Evolutionary conservation across 2,329 filamentous ascomycete genomes (phyloP).

Genomic region (Verruconis gallopava): DNA sequence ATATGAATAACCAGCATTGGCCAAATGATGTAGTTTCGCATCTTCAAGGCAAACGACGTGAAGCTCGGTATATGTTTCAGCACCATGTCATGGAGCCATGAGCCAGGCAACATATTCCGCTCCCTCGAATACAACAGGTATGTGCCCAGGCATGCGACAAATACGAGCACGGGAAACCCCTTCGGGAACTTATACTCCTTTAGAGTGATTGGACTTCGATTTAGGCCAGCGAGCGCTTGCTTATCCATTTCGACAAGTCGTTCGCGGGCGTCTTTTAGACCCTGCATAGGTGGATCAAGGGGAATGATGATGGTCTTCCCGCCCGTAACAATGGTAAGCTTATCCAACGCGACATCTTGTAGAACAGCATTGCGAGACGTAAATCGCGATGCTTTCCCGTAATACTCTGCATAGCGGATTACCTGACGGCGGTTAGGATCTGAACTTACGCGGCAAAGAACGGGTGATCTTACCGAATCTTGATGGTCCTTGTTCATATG

Average conservation of each 20-base stretch:
- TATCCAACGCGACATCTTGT: slow-evolving; percentile 49
- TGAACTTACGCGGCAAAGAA: slow-evolving; percentile 3
- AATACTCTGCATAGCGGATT: slow-evolving; percentile 64
- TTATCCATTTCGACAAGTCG: slow-evolving; percentile 63
- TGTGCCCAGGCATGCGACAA: slow-evolving; percentile 30
- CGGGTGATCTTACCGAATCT: slow-evolving; percentile 39
- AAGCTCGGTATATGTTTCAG: slow-evolving; percentile 31
- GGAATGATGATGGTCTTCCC: slow-evolving; percentile 41
- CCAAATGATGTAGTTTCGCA: slow-evolving; percentile 33
- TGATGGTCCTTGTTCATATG: slow-evolving; percentile 85
- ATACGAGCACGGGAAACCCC: slow-evolving; percentile 37
- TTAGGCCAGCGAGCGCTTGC: slow-evolving; percentile 45
- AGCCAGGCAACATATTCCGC: slow-evolving; percentile 23
- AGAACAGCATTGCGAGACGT: slow-evolving; percentile 47
- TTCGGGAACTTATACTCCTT: slow-evolving; percentile 38
- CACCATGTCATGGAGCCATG: slow-evolving; percentile 26
- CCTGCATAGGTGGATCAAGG: slow-evolving; percentile 57
- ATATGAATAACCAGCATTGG: slow-evolving; percentile 50
- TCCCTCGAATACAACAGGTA: slow-evolving; percentile 20
- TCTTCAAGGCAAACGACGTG: slow-evolving; percentile 46
- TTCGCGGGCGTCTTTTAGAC: slow-evolving; percentile 52
- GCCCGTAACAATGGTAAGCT: slow-evolving; percentile 47
- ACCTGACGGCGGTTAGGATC: slow-evolving; percentile 32
- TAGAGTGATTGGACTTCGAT: slow-evolving; percentile 43
- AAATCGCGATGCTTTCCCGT: slow-evolving; percentile 42